phyloP scores from a whole-genome alignment of 148 eudicot species.

The Rheum nobile region DNA sequence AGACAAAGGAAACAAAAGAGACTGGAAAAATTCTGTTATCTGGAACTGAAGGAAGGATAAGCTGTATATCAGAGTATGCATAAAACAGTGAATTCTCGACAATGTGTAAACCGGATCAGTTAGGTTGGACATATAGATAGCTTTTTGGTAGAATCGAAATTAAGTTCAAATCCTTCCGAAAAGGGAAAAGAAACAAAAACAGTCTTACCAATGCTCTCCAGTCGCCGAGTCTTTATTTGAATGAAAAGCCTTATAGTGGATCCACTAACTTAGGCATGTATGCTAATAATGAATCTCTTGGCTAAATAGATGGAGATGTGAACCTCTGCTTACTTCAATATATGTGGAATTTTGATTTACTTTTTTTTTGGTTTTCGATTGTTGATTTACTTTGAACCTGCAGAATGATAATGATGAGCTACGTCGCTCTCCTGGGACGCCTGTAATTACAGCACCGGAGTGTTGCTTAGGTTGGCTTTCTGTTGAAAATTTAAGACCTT shows the following conservation, averaged over 20 bases:
- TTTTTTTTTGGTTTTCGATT: no score
- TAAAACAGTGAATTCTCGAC: neutral
- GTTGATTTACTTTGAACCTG: neutral
- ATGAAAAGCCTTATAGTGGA: neutral
- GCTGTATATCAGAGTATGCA: neutral
- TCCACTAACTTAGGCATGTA: neutral
- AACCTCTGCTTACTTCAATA: neutral
- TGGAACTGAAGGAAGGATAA: neutral
- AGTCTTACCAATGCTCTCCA: neutral
- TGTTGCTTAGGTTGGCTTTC: slow-evolving; percentile 69
- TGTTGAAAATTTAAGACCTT: neutral
- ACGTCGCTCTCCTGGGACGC: slow-evolving; percentile 98
- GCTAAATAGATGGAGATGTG: neutral
- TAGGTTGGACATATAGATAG: neutral
- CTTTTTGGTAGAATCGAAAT: neutral
- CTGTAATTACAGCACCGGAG: slow-evolving; percentile 96
- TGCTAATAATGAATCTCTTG: neutral
- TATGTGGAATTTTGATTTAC: neutral
- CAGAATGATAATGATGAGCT: slow-evolving; percentile 93
- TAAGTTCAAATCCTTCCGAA: neutral
- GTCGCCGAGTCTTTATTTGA: neutral
- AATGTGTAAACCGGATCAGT: neutral
- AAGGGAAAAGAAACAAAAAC: neutral
- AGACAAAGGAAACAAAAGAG: neutral
- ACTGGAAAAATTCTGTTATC: neutral